These are phyloP conservation scores for Aspergillus bridgeri DNA, from an alignment of 495 filamentous ascomycete genomes.

Conservation along the genomic window DNA sequence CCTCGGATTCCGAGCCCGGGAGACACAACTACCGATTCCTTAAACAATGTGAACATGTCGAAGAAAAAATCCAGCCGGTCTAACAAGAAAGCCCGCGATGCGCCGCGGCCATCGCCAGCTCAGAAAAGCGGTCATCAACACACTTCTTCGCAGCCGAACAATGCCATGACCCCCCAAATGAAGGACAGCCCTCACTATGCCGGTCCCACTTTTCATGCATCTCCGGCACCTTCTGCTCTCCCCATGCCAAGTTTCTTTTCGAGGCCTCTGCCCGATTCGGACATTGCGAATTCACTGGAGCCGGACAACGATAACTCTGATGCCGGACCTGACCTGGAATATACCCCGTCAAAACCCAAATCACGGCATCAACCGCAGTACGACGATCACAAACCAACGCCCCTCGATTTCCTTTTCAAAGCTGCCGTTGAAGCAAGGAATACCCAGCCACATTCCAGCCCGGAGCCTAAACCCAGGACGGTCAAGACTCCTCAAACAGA, in stretches of 20 bases:
- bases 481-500: constrained; percentile 39
- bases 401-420: constrained; percentile 84
- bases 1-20: constrained; percentile 37
- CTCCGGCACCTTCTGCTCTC: constrained; percentile 86
- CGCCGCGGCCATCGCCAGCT: constrained; percentile 25
- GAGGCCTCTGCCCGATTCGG: constrained; percentile 66
- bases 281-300: constrained; percentile 35
- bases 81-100: constrained; percentile 36
- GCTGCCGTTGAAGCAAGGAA: constrained; percentile 68
- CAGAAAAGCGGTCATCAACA: constrained; percentile 30
- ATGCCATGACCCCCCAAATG: constrained; percentile 45
- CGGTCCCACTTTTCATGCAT: constrained; percentile 92
- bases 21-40: constrained; percentile 31
- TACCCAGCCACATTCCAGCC: constrained; percentile 37
- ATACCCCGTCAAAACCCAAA: constrained; percentile 42
- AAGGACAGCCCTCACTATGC: constrained; percentile 66
- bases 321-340: constrained; percentile 30
- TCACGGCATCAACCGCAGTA: constrained; percentile 20
- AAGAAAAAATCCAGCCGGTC: constrained; percentile 42
- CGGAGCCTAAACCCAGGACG: constrained; percentile 38
- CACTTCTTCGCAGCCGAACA: constrained; percentile 30
- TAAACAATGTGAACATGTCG: constrained; percentile 26
- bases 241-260: constrained; percentile 90
- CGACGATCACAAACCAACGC: constrained; percentile 59
- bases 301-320: constrained; percentile 39